Evolutionary conservation across 2,329 filamentous ascomycete species (phyloP), one percentile per base, ranked within the genome.

Genomic region (Colletotrichum camelliae): DNA sequence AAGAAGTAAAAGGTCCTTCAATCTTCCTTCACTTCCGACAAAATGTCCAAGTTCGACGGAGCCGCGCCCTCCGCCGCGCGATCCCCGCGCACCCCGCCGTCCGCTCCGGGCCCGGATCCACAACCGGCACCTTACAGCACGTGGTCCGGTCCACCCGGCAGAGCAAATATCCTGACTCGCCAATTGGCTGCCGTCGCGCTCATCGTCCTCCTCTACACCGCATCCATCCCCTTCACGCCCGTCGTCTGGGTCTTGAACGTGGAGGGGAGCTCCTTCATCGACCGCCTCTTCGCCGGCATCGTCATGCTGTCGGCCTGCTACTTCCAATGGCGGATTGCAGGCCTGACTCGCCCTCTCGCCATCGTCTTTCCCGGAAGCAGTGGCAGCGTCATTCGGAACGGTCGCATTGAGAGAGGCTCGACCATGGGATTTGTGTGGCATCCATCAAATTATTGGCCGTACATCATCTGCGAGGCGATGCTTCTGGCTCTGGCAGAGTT

Each of bases 231-330:
- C 16, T 80, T 80, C 72, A 77, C 69, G 3, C 79, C 79, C 2
- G 57, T 78, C 24, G 35, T 67, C 21, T 79, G 77, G 78, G 13
- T 78, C 1, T 27, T 80, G 31, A 55, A 72, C 29, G 43, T 78
- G 18, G 73, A 79, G 13, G 78, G 77, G 27, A 85, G 88, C 74
- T 88, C 88, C 81, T 83, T 85, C 68, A 83, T 86, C 67, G 89
- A 89, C 79, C 85, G 86, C 75, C 82, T 88, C 69, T 83, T 86
- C 21, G 83, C 85, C 35, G 82, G 85, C 24, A 83, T 84, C 37
- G 79, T 82, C 27, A 80, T 82, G 60, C 81, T 87, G 62, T 81
- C 81, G 21, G 80, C 81, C 21, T 86, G 83, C 80, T 80, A 79
- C 68, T 80, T 80, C 65, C 79, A 80, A 61, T 80, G 77, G 76